Evolutionary conservation across 768 basidiomycete genomes (phyloP).

Genomic region (Tricholoma flavovirens): DNA sequence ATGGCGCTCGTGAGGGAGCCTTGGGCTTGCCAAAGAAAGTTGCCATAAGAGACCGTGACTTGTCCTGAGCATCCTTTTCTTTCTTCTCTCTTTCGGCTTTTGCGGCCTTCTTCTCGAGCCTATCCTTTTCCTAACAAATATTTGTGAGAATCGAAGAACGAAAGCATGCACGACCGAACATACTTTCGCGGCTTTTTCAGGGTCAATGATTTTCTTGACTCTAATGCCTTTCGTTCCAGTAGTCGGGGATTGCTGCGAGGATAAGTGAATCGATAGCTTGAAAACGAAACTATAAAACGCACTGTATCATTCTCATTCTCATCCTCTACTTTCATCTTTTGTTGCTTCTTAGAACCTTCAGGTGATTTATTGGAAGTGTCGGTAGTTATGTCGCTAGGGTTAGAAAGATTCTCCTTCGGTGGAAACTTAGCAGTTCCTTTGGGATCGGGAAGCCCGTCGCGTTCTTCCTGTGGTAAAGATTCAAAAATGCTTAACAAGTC

Average conservation of each 20-base stretch:
- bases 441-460: constrained; percentile 49
- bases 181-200: constrained; percentile 58
- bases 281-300: constrained; percentile 5
- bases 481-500: constrained; percentile 51
- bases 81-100: constrained; percentile 70
- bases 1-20: constrained; percentile 17
- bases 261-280: not conserved
- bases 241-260: constrained; percentile 6
- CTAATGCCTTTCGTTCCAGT: constrained; percentile 25
- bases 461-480: constrained; percentile 52
- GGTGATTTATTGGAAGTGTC: constrained; percentile 21
- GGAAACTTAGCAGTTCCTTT: constrained; percentile 33
- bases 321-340: constrained; percentile 27
- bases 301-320: constrained; percentile 41
- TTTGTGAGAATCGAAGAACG: not conserved
- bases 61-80: constrained; percentile 62
- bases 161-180: not conserved
- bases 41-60: constrained; percentile 69
- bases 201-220: constrained; percentile 47
- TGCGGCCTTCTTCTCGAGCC: constrained; percentile 58
- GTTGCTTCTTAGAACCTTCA: constrained; percentile 27
- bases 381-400: constrained; percentile 18
- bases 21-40: constrained; percentile 71
- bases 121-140: constrained; percentile 59
- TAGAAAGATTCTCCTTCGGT: constrained; percentile 25